Evolutionary conservation across 805 yeast species (phyloP).

Genomic region (Lipomyces yamadae): DNA sequence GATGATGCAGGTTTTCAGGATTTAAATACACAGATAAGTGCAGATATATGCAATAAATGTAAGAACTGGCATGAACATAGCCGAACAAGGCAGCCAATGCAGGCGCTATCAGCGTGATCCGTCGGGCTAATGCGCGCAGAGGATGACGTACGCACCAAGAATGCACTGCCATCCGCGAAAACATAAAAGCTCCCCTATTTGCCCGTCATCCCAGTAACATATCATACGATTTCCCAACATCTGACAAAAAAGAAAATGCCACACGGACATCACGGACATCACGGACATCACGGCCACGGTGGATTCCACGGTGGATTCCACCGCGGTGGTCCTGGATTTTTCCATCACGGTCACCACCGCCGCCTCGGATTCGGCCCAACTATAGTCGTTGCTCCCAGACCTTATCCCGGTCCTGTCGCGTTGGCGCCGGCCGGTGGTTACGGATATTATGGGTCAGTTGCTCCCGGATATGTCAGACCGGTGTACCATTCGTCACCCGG

Average conservation of each 20-base stretch:
- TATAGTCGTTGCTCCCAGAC: conserved; percentile 32
- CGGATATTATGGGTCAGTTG: conserved; percentile 29
- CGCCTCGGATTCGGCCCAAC: conserved; percentile 31
- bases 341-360: conserved; percentile 10
- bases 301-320: conserved; percentile 23
- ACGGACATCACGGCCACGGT: conserved; percentile 24
- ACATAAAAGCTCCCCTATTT: not conserved
- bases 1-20: too few relatives aligned
- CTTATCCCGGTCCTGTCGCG: conserved; percentile 18
- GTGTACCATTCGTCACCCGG: conserved; percentile 16
- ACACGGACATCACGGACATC: conserved; percentile 23
- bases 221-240: not conserved
- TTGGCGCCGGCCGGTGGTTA: conserved; percentile 32
- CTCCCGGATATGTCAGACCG: conserved; percentile 22
- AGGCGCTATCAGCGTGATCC: too few relatives aligned
- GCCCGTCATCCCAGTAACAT: not conserved
- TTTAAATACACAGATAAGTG: too few relatives aligned
- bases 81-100: too few relatives aligned
- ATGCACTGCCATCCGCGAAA: not conserved
- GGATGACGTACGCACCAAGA: not conserved
- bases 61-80: too few relatives aligned
- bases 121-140: not conserved
- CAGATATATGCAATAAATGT: too few relatives aligned
- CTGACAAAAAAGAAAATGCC: conserved; percentile 8
- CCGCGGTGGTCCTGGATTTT: conserved; percentile 26